phyloP scores from a whole-genome alignment of 257 asterid species.

The Fraxinus americana region DNA sequence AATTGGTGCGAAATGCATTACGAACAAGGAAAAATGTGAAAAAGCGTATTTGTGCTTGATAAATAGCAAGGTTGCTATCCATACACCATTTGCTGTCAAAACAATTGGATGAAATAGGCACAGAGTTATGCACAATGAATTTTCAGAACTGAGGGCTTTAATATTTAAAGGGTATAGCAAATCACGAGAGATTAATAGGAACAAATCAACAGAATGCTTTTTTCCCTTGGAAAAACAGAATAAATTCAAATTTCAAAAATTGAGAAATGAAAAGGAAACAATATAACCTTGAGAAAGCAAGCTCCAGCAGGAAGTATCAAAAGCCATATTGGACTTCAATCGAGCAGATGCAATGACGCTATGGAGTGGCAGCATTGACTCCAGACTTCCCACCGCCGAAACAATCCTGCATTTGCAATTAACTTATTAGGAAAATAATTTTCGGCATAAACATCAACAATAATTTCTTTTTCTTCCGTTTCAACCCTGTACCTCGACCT shows the following conservation, averaged over 20 bases:
- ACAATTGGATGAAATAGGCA: neutral
- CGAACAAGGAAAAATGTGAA: neutral
- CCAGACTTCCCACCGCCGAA: slow-evolving; percentile 43
- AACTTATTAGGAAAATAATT: neutral
- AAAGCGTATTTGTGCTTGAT: neutral
- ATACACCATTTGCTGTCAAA: neutral
- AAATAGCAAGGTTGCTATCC: neutral
- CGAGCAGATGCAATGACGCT: slow-evolving; percentile 62
- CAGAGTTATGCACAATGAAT: neutral
- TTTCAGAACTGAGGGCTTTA: neutral
- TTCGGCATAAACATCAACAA: neutral
- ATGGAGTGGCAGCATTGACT: slow-evolving; percentile 60
- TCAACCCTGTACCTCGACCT: neutral
- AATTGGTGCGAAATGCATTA: neutral
- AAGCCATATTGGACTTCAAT: slow-evolving; percentile 54
- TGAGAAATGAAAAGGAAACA: neutral
- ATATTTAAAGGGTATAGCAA: neutral
- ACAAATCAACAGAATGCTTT: neutral
- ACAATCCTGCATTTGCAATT: slow-evolving; percentile 36
- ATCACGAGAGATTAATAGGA: neutral
- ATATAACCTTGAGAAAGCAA: slow-evolving; percentile 56
- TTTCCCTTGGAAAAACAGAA: neutral
- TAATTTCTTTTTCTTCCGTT: neutral
- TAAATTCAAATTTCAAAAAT: slow-evolving; percentile 9
- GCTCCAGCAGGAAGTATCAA: slow-evolving; percentile 58